These are phyloP conservation scores for Helotiales sp. DNA, from an alignment of 2,329 filamentous ascomycete genomes.

Conservation along the genomic window DNA sequence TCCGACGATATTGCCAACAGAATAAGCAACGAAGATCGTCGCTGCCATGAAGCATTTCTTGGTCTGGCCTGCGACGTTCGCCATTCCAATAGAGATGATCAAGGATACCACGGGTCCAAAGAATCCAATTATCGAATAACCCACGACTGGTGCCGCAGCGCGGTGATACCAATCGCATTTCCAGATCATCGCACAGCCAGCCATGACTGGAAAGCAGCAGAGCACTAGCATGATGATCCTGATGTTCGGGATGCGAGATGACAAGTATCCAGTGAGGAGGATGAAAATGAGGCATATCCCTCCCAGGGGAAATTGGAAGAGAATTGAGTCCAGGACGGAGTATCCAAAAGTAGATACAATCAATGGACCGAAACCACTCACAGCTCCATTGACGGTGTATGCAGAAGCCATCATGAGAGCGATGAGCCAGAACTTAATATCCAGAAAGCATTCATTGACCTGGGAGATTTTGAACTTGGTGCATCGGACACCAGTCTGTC, in stretches of 20 bases:
- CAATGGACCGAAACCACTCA: conserved; percentile 72
- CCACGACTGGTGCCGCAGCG: conserved; percentile 68
- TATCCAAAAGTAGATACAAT: conserved; percentile 76
- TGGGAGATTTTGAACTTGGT: conserved; percentile 64
- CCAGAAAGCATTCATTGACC: conserved; percentile 60
- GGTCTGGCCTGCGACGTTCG: conserved; percentile 76
- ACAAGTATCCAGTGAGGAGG: conserved; percentile 67
- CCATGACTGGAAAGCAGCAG: conserved; percentile 75
- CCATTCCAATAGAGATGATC: conserved; percentile 62
- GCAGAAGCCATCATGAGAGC: conserved; percentile 72
- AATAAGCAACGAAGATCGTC: conserved; percentile 76
- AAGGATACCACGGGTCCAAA: conserved; percentile 73
- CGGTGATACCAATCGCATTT: conserved; percentile 67
- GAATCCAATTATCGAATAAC: conserved; percentile 74
- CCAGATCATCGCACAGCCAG: conserved; percentile 77
- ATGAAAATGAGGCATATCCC: conserved; percentile 71
- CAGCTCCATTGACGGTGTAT: conserved; percentile 74
- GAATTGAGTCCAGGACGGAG: conserved; percentile 65
- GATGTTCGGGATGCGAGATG: conserved; percentile 63
- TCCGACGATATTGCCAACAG: conserved; percentile 77
- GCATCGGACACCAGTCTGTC: conserved; percentile 68
- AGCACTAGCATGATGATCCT: conserved; percentile 67
- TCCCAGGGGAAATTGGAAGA: conserved; percentile 77
- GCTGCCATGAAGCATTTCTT: conserved; percentile 81
- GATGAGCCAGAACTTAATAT: conserved; percentile 68